Evolutionary conservation across 805 yeast genomes (phyloP).

Genomic region (Barnettozyma botsteinii): DNA sequence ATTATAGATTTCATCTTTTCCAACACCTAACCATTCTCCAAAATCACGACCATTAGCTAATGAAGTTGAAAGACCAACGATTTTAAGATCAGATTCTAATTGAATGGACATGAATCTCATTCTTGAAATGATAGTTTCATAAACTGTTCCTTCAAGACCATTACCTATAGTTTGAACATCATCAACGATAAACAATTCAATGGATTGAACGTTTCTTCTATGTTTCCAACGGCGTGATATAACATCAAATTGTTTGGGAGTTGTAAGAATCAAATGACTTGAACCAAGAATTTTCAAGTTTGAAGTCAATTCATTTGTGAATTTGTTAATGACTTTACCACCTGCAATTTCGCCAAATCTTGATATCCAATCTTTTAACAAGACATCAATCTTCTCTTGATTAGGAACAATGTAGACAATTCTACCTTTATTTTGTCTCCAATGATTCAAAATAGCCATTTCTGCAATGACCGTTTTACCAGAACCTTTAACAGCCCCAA

Average conservation of each 20-base stretch:
- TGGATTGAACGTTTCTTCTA: conserved; percentile 58
- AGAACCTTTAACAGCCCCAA: conserved; percentile 70
- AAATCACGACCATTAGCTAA: conserved; percentile 71
- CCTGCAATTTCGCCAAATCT: conserved; percentile 44
- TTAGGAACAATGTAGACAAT: conserved; percentile 66
- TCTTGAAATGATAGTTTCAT: conserved; percentile 68
- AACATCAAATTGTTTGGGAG: conserved; percentile 73
- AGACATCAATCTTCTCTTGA: conserved; percentile 46
- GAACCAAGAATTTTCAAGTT: conserved; percentile 53
- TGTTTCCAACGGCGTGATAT: conserved; percentile 81
- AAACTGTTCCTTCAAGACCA: conserved; percentile 50
- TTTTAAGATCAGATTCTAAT: conserved; percentile 48
- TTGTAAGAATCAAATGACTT: conserved; percentile 65
- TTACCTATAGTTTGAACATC: conserved; percentile 63
- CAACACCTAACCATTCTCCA: conserved; percentile 82
- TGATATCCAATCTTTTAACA: conserved; percentile 47
- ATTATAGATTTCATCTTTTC: conserved; percentile 56
- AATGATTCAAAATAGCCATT: conserved; percentile 63
- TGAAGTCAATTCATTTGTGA: conserved; percentile 44
- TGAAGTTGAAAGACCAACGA: conserved; percentile 67
- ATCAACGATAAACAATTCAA: conserved; percentile 68
- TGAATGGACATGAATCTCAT: conserved; percentile 66
- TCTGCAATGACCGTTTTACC: conserved; percentile 74
- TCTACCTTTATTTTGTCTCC: conserved; percentile 66
- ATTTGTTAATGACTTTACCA: conserved; percentile 50